phyloP scores from a whole-genome alignment of 1,284 basidiomycete species.

The Puccinia hordei region DNA sequence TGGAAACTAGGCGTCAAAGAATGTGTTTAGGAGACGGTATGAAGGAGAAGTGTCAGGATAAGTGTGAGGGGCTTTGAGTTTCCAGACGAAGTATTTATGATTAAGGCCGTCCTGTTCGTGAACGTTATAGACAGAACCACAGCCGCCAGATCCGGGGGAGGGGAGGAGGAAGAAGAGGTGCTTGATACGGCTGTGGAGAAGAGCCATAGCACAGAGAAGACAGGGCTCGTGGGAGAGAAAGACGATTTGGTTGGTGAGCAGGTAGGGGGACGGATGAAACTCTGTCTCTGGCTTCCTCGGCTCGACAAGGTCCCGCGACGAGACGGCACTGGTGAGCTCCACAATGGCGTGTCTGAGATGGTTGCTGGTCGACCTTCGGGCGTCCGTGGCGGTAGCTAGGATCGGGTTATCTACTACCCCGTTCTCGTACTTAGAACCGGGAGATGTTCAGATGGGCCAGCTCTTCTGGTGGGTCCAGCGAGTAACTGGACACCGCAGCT shows the following conservation, averaged over 20 bases:
- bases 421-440: not conserved
- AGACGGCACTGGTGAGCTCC: slow-evolving; percentile 69
- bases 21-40: not conserved
- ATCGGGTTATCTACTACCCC: slow-evolving; percentile 51
- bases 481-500: not conserved
- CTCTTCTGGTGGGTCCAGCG: slow-evolving; percentile 1
- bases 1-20: slow-evolving; percentile 15
- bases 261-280: slow-evolving; percentile 64
- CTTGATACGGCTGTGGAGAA: slow-evolving; percentile 84
- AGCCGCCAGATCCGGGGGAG: slow-evolving; percentile 64
- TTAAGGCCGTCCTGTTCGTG: slow-evolving; percentile 43
- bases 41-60: not conserved
- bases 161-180: slow-evolving; percentile 75
- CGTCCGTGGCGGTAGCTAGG: slow-evolving; percentile 67
- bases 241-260: slow-evolving; percentile 76
- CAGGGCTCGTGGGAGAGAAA: slow-evolving; percentile 93
- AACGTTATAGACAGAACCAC: slow-evolving; percentile 43
- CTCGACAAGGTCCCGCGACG: slow-evolving; percentile 58
- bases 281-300: slow-evolving; percentile 16
- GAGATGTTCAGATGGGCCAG: not conserved
- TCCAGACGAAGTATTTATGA: slow-evolving; percentile 45
- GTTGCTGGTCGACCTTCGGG: slow-evolving; percentile 68
- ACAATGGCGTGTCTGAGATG: slow-evolving; percentile 80
- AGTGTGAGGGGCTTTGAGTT: not conserved
- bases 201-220: slow-evolving; percentile 91